Evolutionary conservation across 345 rosid genomes (phyloP).

Genomic region (Barbarea vulgaris): DNA sequence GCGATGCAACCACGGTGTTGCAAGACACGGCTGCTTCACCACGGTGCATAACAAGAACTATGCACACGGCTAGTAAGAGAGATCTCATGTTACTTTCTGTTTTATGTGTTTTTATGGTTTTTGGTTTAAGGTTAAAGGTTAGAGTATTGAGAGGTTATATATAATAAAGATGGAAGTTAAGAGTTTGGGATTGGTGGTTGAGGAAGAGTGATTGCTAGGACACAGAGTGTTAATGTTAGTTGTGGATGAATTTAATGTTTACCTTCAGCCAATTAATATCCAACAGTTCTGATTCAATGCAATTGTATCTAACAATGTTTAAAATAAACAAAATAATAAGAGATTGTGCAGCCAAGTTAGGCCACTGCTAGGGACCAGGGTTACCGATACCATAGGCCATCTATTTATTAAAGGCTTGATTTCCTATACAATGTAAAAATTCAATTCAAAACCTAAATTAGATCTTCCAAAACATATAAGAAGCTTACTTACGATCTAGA

Average conservation of each 20-base stretch:
- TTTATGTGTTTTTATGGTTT: neutral
- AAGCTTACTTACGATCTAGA: too few relatives aligned
- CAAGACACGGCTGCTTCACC: conserved; percentile 43
- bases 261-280: conserved; percentile 19
- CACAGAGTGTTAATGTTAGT: conserved; percentile 16
- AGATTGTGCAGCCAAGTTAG: too few relatives aligned
- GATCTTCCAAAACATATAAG: too few relatives aligned
- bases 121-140: conserved; percentile 21
- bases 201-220: conserved; percentile 28
- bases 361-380: too few relatives aligned
- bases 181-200: conserved; percentile 25
- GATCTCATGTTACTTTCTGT: conserved; percentile 25
- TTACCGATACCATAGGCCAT: neutral
- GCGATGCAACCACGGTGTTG: conserved; percentile 17
- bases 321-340: too few relatives aligned
- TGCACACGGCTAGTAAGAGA: conserved; percentile 31
- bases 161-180: conserved; percentile 8
- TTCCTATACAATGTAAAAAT: neutral
- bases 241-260: conserved; percentile 36
- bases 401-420: neutral
- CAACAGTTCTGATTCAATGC: conserved; percentile 18
- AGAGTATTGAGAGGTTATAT: conserved; percentile 14
- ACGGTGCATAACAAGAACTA: conserved; percentile 29
- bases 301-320: neutral
- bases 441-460: neutral